These are phyloP conservation scores for Elymus sibiricus DNA, from an alignment of 176 grass and related monocot genomes.

Conservation along the genomic window DNA sequence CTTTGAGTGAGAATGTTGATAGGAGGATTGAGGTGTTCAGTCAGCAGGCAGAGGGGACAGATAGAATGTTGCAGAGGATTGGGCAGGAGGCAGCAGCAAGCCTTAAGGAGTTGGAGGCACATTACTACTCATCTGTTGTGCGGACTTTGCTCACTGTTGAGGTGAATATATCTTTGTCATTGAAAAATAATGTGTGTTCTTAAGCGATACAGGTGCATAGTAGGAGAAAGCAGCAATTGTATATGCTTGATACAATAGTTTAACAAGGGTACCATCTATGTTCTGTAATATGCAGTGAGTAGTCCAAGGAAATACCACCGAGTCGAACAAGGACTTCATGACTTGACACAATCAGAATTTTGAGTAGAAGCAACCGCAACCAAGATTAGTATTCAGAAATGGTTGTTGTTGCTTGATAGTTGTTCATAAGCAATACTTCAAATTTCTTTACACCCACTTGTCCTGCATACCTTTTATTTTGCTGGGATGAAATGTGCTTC, in stretches of 20 bases:
- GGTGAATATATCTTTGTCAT: not conserved
- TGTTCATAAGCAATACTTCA: not conserved
- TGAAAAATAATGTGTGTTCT: not conserved
- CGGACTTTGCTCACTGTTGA: slow-evolving; percentile 32
- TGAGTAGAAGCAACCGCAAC: not conserved
- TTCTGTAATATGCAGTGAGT: not conserved
- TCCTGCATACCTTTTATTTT: not conserved
- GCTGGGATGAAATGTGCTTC: not conserved
- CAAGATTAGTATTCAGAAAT: not conserved
- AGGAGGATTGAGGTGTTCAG: slow-evolving; percentile 56
- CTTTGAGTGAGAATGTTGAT: slow-evolving; percentile 84
- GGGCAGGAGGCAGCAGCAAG: slow-evolving; percentile 60
- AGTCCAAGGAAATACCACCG: not conserved
- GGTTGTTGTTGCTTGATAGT: not conserved
- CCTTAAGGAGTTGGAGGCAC: slow-evolving; percentile 85
- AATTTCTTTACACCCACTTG: not conserved
- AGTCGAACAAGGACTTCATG: not conserved
- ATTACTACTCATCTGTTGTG: slow-evolving; percentile 74
- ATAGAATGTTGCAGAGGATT: slow-evolving; percentile 75
- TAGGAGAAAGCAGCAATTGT: not conserved
- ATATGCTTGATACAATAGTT: not conserved
- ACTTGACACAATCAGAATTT: not conserved
- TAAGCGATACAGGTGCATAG: not conserved
- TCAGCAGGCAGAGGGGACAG: slow-evolving; percentile 58
- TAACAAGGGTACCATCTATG: not conserved